These are phyloP conservation scores for Phytopythium litorale DNA, from an alignment of 352 stramenopile genomes.

Conservation along the genomic window DNA sequence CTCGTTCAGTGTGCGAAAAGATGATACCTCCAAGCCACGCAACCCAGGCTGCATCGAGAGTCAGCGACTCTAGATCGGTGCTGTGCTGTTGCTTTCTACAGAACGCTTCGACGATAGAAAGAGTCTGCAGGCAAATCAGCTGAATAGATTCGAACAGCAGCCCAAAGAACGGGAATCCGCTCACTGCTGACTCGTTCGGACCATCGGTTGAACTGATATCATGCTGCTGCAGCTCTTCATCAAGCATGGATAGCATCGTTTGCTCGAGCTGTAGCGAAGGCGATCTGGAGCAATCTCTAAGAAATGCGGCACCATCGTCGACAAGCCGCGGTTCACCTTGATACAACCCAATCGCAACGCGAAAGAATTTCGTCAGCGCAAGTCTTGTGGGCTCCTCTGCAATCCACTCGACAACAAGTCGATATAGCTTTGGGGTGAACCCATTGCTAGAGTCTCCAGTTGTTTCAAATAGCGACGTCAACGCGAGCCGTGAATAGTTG, in stretches of 20 bases:
- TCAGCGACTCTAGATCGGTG: background rate
- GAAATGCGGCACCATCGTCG: background rate
- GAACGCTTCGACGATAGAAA: background rate
- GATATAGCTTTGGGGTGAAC: conserved; percentile 6
- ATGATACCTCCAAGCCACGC: conserved; percentile 29
- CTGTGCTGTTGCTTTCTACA: background rate
- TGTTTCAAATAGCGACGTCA: conserved; percentile 22
- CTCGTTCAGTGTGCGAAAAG: conserved; percentile 6
- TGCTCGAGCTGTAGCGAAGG: conserved; percentile 4
- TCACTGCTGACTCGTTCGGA: background rate
- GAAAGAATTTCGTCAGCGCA: conserved; percentile 22
- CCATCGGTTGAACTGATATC: background rate
- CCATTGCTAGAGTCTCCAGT: background rate
- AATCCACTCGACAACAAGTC: conserved; percentile 17
- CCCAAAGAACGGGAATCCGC: conserved; percentile 14
- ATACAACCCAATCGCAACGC: conserved; percentile 20
- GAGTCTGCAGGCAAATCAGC: conserved; percentile 9
- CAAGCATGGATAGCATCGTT: conserved; percentile 9
- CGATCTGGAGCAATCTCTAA: conserved; percentile 7
- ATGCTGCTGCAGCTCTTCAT: background rate
- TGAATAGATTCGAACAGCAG: conserved; percentile 25
- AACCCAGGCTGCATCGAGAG: conserved; percentile 18
- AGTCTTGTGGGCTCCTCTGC: conserved; percentile 5
- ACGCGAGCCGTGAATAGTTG: conserved; percentile 23
- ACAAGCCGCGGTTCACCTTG: conserved; percentile 11